Conservation (phyloP, 768 basidiomycete species). For the Pluteus cervinus region DNA sequence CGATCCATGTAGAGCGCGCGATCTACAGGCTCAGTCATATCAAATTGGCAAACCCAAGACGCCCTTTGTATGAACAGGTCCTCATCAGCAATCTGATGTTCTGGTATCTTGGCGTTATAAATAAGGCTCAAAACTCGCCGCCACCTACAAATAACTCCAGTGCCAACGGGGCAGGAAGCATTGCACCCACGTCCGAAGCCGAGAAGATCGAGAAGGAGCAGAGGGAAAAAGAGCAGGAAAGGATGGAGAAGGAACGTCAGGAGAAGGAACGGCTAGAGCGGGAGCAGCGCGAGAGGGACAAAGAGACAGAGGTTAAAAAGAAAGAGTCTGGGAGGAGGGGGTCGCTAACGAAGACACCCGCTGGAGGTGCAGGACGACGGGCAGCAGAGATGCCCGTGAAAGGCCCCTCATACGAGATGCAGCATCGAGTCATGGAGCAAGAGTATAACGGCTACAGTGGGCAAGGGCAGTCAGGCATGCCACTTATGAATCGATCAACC, state of each 20-base stretch:
- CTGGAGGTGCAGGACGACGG: slow-evolving; percentile 46
- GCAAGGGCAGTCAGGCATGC: slow-evolving; percentile 24
- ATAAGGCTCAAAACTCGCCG: slow-evolving; percentile 67
- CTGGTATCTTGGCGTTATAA: slow-evolving; percentile 98
- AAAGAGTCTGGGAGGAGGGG: slow-evolving; percentile 45
- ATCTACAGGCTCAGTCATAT: slow-evolving; percentile 98
- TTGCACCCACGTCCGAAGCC: slow-evolving; percentile 16
- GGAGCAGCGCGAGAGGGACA: slow-evolving; percentile 39
- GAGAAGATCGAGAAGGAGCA: slow-evolving; percentile 36
- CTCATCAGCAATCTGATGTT: slow-evolving; percentile 94
- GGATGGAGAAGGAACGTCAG: slow-evolving; percentile 32
- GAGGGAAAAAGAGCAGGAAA: slow-evolving; percentile 33
- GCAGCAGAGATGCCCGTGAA: slow-evolving; percentile 83
- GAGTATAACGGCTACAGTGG: slow-evolving; percentile 57
- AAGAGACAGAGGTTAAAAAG: slow-evolving; percentile 52
- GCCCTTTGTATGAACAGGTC: slow-evolving; percentile 96
- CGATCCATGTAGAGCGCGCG: slow-evolving; percentile 97
- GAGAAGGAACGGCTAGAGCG: slow-evolving; percentile 36
- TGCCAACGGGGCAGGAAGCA: slow-evolving; percentile 9
- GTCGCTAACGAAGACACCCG: slow-evolving; percentile 62
- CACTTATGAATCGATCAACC: slow-evolving; percentile 16
- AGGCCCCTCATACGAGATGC: slow-evolving; percentile 90
- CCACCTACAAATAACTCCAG: slow-evolving; percentile 27
- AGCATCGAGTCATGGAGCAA: slow-evolving; percentile 89
- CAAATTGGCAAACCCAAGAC: slow-evolving; percentile 94